Percentiles rank a stretch among this genome's conserved stretches.
phyloP scores from a whole-genome alignment of 2,329 filamentous ascomycete genomes.

The Aureobasidium sp. region DNA sequence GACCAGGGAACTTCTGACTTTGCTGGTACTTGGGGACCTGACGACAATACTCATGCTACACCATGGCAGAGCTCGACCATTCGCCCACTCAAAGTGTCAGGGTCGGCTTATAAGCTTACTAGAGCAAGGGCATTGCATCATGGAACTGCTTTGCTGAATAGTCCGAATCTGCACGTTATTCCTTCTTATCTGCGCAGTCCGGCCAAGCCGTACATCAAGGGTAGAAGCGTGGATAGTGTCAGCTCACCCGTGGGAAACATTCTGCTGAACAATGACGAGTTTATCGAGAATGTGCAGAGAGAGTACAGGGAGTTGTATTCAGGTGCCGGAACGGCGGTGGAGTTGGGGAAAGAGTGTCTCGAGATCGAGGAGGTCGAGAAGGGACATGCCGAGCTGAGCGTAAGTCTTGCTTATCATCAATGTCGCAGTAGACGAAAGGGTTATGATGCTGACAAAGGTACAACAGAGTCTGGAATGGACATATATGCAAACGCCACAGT shows the following conservation, averaged over 20 bases:
- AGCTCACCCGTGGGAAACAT: conserved; percentile 79
- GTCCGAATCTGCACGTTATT: conserved; percentile 65
- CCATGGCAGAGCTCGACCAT: conserved; percentile 34
- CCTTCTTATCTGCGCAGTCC: conserved; percentile 69
- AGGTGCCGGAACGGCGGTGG: conserved; percentile 6
- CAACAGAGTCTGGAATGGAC: conserved; percentile 62
- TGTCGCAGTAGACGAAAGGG: not conserved
- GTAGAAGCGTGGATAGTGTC: conserved; percentile 85
- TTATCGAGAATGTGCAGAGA: conserved; percentile 41
- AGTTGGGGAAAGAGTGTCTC: conserved; percentile 46
- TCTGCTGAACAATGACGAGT: conserved; percentile 45
- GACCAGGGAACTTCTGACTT: conserved; percentile 37
- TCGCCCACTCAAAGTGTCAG: conserved; percentile 67
- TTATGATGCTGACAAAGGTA: not conserved
- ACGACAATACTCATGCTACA: conserved; percentile 38
- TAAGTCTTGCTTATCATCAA: conserved; percentile 29
- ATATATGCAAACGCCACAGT: conserved; percentile 79
- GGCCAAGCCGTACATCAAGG: conserved; percentile 66
- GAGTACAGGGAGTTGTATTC: conserved; percentile 64
- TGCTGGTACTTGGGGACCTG: conserved; percentile 12
- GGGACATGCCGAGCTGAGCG: conserved; percentile 57
- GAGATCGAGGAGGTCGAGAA: conserved; percentile 50
- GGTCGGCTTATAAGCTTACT: conserved; percentile 91
- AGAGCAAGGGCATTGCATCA: conserved; percentile 78
- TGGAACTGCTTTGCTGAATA: conserved; percentile 77